Conservation (phyloP, 73 alveolate genomes). For the Paramecium octaurelia region DNA sequence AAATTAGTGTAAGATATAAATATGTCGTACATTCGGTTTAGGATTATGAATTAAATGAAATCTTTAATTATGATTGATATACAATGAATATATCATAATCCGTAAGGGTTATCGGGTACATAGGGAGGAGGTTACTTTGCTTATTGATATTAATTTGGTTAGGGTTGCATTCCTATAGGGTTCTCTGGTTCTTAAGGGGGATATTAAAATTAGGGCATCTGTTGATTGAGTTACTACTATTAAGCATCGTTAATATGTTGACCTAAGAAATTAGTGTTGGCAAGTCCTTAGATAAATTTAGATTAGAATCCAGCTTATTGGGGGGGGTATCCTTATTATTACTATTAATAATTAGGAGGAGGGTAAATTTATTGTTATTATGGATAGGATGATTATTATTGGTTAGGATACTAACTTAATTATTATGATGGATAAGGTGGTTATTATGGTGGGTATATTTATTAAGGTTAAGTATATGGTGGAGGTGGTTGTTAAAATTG, state of each 20-base stretch:
- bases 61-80: background rate
- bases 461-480: background rate
- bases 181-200: background rate
- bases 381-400: background rate
- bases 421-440: background rate
- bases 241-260: conserved; percentile 3
- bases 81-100: background rate
- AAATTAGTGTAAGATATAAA: no score
- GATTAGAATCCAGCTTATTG: background rate
- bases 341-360: background rate
- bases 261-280: background rate
- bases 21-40: no score
- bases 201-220: background rate
- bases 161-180: background rate
- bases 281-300: background rate
- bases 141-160: background rate
- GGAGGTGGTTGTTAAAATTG: background rate
- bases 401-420: background rate
- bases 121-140: background rate
- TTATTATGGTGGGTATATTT: background rate
- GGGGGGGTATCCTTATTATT: background rate
- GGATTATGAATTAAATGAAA: no score
- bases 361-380: background rate
- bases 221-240: background rate
- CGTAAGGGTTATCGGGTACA: background rate